A percentile compares a stretch with the other conserved stretches of the same genome.
Conservation (phyloP, 805 yeast genomes). For the Kuraishia hungarica region DNA sequence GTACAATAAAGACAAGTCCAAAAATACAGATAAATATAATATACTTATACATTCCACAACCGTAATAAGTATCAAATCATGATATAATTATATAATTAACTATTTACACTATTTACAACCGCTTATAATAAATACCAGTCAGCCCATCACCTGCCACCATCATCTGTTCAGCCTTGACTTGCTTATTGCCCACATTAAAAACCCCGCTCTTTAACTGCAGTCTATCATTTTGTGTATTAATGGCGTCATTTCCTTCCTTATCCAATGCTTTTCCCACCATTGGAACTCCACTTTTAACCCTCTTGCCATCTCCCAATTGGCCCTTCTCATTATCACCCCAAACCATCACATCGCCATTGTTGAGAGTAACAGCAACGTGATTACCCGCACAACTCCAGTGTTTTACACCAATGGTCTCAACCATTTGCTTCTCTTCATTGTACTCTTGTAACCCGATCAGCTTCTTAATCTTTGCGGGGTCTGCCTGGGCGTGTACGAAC, state of each 20-base stretch:
- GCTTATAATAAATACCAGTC: slow-evolving; percentile 55
- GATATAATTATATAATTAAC: no score
- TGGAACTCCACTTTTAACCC: slow-evolving; percentile 50
- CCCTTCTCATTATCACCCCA: slow-evolving; percentile 87
- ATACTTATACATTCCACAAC: no score
- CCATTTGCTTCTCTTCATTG: slow-evolving; percentile 33
- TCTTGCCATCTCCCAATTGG: slow-evolving; percentile 80
- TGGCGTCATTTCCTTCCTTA: slow-evolving; percentile 6
- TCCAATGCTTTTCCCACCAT: slow-evolving; percentile 44
- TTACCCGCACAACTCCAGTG: slow-evolving; percentile 54
- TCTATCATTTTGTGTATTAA: slow-evolving; percentile 6
- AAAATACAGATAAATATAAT: no score
- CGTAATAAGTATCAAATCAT: no score
- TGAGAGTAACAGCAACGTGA: slow-evolving; percentile 54
- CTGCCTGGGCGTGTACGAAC: slow-evolving; percentile 62
- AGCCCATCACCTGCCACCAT: slow-evolving; percentile 53
- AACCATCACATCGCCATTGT: slow-evolving; percentile 54
- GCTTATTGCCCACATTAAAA: slow-evolving; percentile 16
- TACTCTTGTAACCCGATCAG: slow-evolving; percentile 42
- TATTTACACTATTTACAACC: not conserved
- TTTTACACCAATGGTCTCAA: slow-evolving; percentile 38
- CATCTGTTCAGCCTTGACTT: slow-evolving; percentile 37
- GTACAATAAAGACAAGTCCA: no score
- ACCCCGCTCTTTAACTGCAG: slow-evolving; percentile 6
- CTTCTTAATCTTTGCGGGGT: slow-evolving; percentile 51